A percentile compares a stretch with the other conserved stretches of the same genome.
Conservation (phyloP, 768 basidiomycete genomes). For the Termitomyces sp. region DNA sequence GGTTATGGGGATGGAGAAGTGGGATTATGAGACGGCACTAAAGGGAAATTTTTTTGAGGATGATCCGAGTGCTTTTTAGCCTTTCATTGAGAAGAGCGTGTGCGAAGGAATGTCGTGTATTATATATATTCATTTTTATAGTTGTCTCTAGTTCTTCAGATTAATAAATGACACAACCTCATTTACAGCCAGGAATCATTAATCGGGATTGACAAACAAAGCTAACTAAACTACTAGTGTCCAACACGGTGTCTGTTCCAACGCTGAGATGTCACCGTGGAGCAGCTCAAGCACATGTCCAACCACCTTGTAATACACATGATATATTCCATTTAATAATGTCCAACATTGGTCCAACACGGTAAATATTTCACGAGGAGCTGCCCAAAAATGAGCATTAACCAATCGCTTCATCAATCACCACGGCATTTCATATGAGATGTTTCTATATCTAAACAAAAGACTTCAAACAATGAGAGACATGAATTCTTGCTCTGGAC, state of each 20-base stretch:
- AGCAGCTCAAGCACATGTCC: background rate
- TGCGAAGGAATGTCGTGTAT: background rate
- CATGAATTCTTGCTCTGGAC: background rate
- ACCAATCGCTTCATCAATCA: background rate
- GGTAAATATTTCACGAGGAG: background rate
- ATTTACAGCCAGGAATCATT: background rate
- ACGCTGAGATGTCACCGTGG: background rate
- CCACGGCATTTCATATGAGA: background rate
- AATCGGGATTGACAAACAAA: background rate
- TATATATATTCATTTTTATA: background rate
- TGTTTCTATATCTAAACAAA: background rate
- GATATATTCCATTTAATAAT: no score
- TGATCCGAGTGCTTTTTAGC: conserved; percentile 37
- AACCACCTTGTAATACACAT: background rate
- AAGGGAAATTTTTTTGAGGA: conserved; percentile 66
- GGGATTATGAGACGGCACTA: conserved; percentile 41
- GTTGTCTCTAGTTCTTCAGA: background rate
- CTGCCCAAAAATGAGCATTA: background rate
- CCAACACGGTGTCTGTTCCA: background rate
- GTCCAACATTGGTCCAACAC: no score
- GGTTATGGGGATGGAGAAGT: conserved; percentile 28
- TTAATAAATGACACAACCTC: background rate
- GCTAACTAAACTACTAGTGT: background rate
- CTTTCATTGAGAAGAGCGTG: background rate
- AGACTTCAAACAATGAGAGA: background rate